Percentiles rank a stretch among this genome's conserved stretches.
Conservation (phyloP, 2,329 filamentous ascomycete species). For the Emmonsia crescens region DNA sequence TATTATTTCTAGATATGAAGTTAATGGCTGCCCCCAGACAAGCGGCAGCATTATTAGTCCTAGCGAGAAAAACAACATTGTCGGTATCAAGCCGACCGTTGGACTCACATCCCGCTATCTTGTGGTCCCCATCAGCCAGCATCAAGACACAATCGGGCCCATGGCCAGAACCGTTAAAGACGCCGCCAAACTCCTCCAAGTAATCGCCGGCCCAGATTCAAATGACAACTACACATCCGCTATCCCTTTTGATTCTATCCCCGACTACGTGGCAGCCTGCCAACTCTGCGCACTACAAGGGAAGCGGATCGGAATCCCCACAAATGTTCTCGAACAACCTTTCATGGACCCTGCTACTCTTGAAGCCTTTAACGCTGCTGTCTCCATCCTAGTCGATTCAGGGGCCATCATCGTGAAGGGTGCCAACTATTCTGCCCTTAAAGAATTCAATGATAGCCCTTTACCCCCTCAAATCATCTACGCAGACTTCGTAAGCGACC, state of each 20-base stretch:
- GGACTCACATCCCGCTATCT: conserved; percentile 49
- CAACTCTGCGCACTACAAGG: conserved; percentile 43
- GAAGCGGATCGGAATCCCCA: conserved; percentile 53
- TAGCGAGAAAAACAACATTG: conserved; percentile 44
- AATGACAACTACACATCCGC: conserved; percentile 49
- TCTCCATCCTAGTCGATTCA: conserved; percentile 42
- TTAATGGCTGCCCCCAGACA: conserved; percentile 3
- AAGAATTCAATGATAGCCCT: conserved; percentile 32
- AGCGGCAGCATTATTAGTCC: conserved; percentile 1
- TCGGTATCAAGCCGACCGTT: conserved; percentile 58
- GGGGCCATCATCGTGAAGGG: conserved; percentile 52
- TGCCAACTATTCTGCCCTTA: conserved; percentile 47
- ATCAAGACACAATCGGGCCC: conserved; percentile 47
- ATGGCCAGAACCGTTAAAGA: conserved; percentile 50
- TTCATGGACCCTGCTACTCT: conserved; percentile 28
- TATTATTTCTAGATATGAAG: background rate
- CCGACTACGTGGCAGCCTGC: conserved; percentile 52
- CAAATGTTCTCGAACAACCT: conserved; percentile 41
- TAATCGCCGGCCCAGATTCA: conserved; percentile 45
- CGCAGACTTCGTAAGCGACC: conserved; percentile 49
- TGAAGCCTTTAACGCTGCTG: conserved; percentile 45
- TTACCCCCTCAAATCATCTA: conserved; percentile 35
- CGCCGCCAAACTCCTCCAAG: conserved; percentile 46
- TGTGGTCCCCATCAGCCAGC: conserved; percentile 54
- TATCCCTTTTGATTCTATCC: conserved; percentile 44